Evolutionary conservation across 2,329 filamentous ascomycete genomes (phyloP), one percentile per base, ranked within the genome.

Genomic region (Hymenoscyphus albidus): DNA sequence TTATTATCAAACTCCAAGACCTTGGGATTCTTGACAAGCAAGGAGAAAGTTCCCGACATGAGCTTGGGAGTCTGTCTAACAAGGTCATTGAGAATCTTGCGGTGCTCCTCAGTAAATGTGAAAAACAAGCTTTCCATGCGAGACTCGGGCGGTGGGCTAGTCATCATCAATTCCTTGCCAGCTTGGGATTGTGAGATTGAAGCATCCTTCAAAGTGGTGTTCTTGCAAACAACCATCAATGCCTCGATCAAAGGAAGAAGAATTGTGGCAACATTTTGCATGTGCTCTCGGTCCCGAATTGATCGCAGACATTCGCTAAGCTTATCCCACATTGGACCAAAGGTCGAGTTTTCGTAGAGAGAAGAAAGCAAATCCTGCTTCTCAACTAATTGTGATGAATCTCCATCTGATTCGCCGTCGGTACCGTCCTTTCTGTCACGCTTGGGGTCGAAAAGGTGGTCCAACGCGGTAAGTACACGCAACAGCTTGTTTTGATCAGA

Each of bases 1-100:
- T 99, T 99, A 81, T 99, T 99, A 80, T 99, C 95, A 74, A 99
- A 99, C 75, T 99, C 95, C 13, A 99, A 82, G 3, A 99, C 96
- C 83, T 98, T 99, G 32, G 95, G 96, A 75, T 99, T 99, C 82
- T 97, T 97, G 68, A 98, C 95, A 58, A 99, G 80, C 16, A 99
- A 83, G 12, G 94, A 93, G 79, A 99, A 97, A 2, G 94, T 97
- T 62, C 95, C 95, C 65, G 94, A 97, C 96, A 99, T 99, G 69
- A 99, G 86, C 77, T 97, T 96, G 38, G 96, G 95, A 70, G 96
- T 98, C 74, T 96, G 92, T 69, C 96, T 90, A 63, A 99, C 95
- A 69, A 99, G 89, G 76, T 99, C 95, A 75, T 99, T 99, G 71
- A 99, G 85, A 69, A 99, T 96, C 75, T 97, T 95, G 68, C 95